Evolutionary conservation across 1,284 basidiomycete species (phyloP), one percentile per base, ranked within the genome.

Genomic region (Puccinia novopanici): DNA sequence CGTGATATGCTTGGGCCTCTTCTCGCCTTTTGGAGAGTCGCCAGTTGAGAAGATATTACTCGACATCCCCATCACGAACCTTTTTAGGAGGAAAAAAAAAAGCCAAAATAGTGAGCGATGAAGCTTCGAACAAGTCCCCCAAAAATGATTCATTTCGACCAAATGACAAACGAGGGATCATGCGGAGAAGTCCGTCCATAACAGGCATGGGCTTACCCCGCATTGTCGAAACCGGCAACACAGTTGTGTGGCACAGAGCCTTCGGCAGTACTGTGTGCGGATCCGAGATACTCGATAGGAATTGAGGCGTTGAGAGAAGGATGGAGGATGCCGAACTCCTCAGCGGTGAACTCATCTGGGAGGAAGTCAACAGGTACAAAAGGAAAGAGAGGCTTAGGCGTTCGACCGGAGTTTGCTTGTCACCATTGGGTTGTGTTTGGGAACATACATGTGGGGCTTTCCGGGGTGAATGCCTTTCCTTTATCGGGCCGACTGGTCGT

Each of bases 141-240:
- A 48, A 15, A 52, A 22, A 19, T 71, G 30, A 34, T 34, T 34
- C 34, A 34, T 34, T 34, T 34, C 34, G 34, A 34, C 34, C 34
- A 34, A 1, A 34, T 34, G 2, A 34, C 34, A 34, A 34, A 34
- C 4, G 34, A 34, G 1, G 34, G 34, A 34, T 34, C 34, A 34
- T 34, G 34, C 34, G 34, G 34, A 34, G 34, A 34, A 34, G 34
- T 12, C 12, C 68, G 50, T 17, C 42, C 19, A n/a, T 22, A 24
- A 65, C 10, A 34, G 30, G 17, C 27, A 30, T n/a, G n/a, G n/a
- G 57, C 71, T 45, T 34, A 80, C 70, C 70, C 78, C 17, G 78
- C 78, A 80, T 80, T 80, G 30, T 80, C 78, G 55, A 80, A 80
- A 4, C 78, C 78, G 27, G 24, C 52, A 34, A 73, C 70, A 74